Base-by-base conservation (phyloP, 2,329 filamentous ascomycete species). In the Ophiosphaerella korrae region DNA sequence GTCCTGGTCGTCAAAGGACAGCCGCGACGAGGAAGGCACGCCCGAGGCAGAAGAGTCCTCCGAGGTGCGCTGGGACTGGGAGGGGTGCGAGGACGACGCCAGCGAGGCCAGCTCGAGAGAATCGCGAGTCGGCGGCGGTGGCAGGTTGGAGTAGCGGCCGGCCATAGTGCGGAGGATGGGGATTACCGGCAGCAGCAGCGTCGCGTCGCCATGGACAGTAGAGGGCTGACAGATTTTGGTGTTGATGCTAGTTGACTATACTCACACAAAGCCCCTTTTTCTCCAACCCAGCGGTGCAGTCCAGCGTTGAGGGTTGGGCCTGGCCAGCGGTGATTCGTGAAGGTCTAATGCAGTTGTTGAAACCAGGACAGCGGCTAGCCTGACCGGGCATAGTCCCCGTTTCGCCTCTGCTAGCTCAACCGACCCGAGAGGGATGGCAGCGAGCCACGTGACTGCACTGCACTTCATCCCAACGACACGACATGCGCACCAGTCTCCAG, bases 61-160 rank as follows among this genome's bases (percentile, higher is more conserved):
- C 13, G 88, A 89, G n/a, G 82, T 78, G 40, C 88, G 84, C 9
- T 82, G 82, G 40, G 83, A 84, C 9, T 82, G 82, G 41, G 83
- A 84, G 56, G 82, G 82, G 45, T 82, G 84, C 62, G 88, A 91
- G 33, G 89, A 92, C 55, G 91, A 96, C 53, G 93, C 94, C 58
- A 99, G 86, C 45, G 92, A 97, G 53, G 92, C 94, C 51, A 99
- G 88, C 79, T 99, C 94, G 68, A 99, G 86, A 40, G 93, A 97
- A 81, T 99, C 94, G 77, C 94, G 90, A 55, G 85, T 77, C 11
- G 78, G 77, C 38, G 61, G 65, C 44, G 63, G 62, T 52, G 64
- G 67, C 48, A 72, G 66, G 59, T 58, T 68, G 43, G 71, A 63
- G 49, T 74, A 73, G 66, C 69, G 70, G 58, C 60, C 63, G 60